Evolutionary conservation across 2,329 filamentous ascomycete genomes (phyloP).

Genomic region (Hymenoscyphus infarciens): DNA sequence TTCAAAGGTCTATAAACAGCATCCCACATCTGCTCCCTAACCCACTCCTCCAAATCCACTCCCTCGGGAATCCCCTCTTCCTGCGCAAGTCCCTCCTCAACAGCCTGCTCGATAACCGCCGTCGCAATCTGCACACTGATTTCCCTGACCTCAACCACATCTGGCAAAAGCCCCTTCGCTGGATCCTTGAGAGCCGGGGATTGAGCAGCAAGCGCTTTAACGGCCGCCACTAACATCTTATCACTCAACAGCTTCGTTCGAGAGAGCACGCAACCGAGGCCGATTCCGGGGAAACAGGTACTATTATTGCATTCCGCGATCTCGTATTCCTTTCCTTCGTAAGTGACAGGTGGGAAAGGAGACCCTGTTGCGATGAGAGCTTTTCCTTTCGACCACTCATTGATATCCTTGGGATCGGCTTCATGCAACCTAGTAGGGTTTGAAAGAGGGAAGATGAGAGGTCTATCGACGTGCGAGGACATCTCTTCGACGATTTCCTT

Average conservation of each 20-base stretch:
- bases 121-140: slow-evolving; percentile 76
- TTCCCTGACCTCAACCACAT: slow-evolving; percentile 68
- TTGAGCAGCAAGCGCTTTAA: slow-evolving; percentile 66
- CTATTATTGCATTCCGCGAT: slow-evolving; percentile 86
- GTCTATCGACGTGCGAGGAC: slow-evolving; percentile 66
- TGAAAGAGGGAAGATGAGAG: slow-evolving; percentile 77
- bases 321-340: slow-evolving; percentile 47
- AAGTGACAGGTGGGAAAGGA: slow-evolving; percentile 72
- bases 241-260: slow-evolving; percentile 66
- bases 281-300: slow-evolving; percentile 81
- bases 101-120: slow-evolving; percentile 68
- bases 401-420: slow-evolving; percentile 71
- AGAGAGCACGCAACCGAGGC: slow-evolving; percentile 71
- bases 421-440: slow-evolving; percentile 85
- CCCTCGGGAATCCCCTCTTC: slow-evolving; percentile 60
- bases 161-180: slow-evolving; percentile 67
- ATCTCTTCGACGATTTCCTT: slow-evolving; percentile 71
- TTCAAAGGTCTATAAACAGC: slow-evolving; percentile 63
- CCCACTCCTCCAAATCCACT: slow-evolving; percentile 49
- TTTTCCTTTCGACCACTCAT: slow-evolving; percentile 73
- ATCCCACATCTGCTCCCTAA: slow-evolving; percentile 77
- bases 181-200: slow-evolving; percentile 66
- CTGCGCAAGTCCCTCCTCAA: slow-evolving; percentile 65
- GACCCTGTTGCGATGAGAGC: slow-evolving; percentile 80
- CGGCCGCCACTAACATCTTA: slow-evolving; percentile 77